Evolutionary conservation across 805 yeast species (phyloP), one percentile per base, ranked within the genome.

Genomic region (Cephaloascus fragrans): DNA sequence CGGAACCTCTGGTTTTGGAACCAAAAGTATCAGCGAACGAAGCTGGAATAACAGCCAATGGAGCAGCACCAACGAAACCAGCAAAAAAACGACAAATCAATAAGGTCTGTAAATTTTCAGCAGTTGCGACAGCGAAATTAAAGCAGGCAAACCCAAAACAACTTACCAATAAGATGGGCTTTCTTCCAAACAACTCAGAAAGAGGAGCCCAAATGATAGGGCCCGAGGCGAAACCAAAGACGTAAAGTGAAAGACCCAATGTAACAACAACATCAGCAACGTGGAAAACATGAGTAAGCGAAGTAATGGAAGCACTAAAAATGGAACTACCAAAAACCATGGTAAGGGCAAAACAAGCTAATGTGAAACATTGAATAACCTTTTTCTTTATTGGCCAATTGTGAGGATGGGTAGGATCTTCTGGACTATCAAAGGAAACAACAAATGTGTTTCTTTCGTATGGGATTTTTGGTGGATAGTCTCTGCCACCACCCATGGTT

Each of bases 381-480:
- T 79, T 82, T 41, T 60, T 67, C 33, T 39, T 48, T 32, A 62
- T 12, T 0, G 81, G 55, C 90, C 89, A 86, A 53, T 88, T 87
- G 52, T 78, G 80, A 0, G 96, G 95, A 55, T 80, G 86, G 6
- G 59, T 41, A 1, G 95, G 95, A 53, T 88, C 96, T 36, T 77
- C 66, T 1, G 81, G 80, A 0, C 95, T 95, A 52, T 83, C 83
- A 51, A 69, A 86, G 3, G 80, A 70, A 5, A 87, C 95, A 9
- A 75, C 67, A 53, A 78, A 87, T 1, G 62, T 63, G 18, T 64
- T 72, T 35, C 67, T 59, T 36, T 71, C 71, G n/a, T 31, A 16
- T 0, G 83, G 82, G 37, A 80, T 64, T 19, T 63, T 39, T 6
- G 85, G 79, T 4, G 90, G 90, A 47, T 63, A 80, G 4, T 64